A percentile compares a stretch with the other conserved stretches of the same genome.
Conservation (phyloP, 2,329 filamentous ascomycete genomes). For the Dothideomycetes sp. region DNA sequence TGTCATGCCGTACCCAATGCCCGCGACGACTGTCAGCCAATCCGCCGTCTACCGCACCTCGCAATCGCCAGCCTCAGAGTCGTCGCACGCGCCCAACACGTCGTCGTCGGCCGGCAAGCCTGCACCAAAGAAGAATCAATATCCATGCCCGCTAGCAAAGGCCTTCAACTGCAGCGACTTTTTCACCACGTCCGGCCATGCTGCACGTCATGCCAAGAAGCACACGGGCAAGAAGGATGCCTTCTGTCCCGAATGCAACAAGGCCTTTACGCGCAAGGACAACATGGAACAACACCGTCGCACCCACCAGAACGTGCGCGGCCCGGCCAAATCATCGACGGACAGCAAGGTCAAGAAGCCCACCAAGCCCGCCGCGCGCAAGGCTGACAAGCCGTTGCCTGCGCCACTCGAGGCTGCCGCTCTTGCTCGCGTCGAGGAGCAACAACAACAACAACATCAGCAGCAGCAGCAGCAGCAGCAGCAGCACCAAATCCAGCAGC, state of each 20-base stretch:
- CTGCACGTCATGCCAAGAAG: constrained; percentile 76
- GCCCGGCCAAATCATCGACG: constrained; percentile 26
- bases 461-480: constrained; percentile 10
- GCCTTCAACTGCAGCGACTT: constrained; percentile 63
- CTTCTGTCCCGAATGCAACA: constrained; percentile 58
- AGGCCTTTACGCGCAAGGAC: constrained; percentile 71
- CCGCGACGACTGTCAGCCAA: constrained; percentile 10
- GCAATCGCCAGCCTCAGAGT: constrained; percentile 42
- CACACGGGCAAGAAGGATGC: constrained; percentile 74
- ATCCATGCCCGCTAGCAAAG: constrained; percentile 63
- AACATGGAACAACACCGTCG: constrained; percentile 82
- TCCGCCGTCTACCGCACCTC: constrained; percentile 13
- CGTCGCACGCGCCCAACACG: constrained; percentile 27
- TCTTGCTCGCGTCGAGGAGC: constrained; percentile 22
- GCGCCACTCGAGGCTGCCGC: constrained; percentile 21
- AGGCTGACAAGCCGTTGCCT: constrained; percentile 15
- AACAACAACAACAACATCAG: constrained; percentile 10
- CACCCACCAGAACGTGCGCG: constrained; percentile 52
- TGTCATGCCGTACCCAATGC: constrained; percentile 21
- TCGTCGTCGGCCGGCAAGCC: constrained; percentile 32
- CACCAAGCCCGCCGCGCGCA: constrained; percentile 24
- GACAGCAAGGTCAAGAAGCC: constrained; percentile 35
- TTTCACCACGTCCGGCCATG: constrained; percentile 75
- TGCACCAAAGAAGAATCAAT: constrained; percentile 50
- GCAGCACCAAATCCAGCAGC: constrained; percentile 16